Percentiles rank a stretch among this genome's conserved stretches.
Conservation (phyloP, 306 rosid genomes). For the Crataegus laevigata region DNA sequence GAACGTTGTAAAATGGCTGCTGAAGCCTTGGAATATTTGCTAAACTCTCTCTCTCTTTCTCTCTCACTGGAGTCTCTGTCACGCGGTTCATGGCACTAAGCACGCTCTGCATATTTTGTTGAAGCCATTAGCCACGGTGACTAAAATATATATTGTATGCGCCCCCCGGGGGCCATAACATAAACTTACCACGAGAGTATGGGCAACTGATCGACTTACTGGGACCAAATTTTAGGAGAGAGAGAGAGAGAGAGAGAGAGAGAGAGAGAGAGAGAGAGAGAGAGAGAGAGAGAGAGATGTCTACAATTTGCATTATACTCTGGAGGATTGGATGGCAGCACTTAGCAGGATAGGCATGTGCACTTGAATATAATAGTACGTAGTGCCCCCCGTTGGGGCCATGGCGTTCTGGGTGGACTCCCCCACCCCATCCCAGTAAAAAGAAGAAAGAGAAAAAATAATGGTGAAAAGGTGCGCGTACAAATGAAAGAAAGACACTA, state of each 20-base stretch:
- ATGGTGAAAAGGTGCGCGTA: slow-evolving; percentile 20
- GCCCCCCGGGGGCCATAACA: not conserved
- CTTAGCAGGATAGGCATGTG: slow-evolving; percentile 15
- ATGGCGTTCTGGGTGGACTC: slow-evolving; percentile 3
- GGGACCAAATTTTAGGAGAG: not conserved
- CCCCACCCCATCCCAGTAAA: not conserved
- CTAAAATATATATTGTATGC: not conserved
- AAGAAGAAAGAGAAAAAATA: not conserved
- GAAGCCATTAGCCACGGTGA: not conserved
- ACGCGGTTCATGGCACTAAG: slow-evolving; percentile 13
- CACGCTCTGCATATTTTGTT: slow-evolving; percentile 24
- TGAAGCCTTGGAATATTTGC: not conserved
- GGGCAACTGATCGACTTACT: not conserved
- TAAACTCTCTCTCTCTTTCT: not conserved
- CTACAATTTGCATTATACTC: not conserved
- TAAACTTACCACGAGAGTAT: not conserved
- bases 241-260: too few relatives aligned
- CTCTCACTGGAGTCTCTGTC: slow-evolving; percentile 18
- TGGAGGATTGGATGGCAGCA: not conserved
- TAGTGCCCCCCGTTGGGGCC: not conserved
- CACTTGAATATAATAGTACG: slow-evolving; percentile 9
- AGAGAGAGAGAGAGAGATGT: not conserved
- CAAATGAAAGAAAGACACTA: slow-evolving; percentile 17
- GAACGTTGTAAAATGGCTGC: slow-evolving; percentile 22
- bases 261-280: not conserved